Conservation (phyloP, 495 filamentous ascomycete species). For the Hyaloscypha hepaticicola region DNA sequence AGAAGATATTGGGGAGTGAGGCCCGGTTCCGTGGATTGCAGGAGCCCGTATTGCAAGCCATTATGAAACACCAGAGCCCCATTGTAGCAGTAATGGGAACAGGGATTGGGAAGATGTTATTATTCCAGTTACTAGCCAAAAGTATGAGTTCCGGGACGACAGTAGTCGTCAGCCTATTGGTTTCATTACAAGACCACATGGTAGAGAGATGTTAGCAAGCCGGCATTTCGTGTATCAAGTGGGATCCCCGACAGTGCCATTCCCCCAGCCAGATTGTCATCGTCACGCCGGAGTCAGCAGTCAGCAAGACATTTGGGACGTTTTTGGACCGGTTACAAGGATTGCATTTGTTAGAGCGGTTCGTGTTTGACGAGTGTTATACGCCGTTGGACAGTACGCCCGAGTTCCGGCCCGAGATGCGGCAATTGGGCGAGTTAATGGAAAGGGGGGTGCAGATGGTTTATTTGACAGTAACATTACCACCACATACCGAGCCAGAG, state of each 20-base stretch:
- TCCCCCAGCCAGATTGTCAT: constrained; percentile 9
- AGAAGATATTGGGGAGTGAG: constrained; percentile 6
- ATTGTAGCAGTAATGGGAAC: constrained; percentile 10
- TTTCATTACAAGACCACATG: constrained; percentile 9
- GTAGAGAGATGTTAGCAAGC: background rate
- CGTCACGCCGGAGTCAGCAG: constrained; percentile 5
- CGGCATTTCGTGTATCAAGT: constrained; percentile 6
- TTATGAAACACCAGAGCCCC: constrained; percentile 7
- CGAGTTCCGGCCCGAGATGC: no score
- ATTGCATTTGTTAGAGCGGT: background rate
- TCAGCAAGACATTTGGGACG: constrained; percentile 13
- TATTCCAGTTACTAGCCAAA: background rate
- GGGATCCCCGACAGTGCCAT: no score
- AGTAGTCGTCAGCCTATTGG: constrained; percentile 4
- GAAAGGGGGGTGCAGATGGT: no score
- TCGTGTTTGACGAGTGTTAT: no score
- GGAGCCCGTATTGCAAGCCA: constrained; percentile 8
- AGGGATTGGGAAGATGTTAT: background rate
- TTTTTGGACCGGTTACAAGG: constrained; percentile 9
- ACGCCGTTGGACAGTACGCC: no score
- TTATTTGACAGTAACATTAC: no score
- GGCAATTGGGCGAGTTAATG: no score
- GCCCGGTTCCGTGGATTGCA: constrained; percentile 10
- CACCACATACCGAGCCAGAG: no score
- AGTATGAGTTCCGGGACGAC: constrained; percentile 7